These are phyloP conservation scores for Puccinia horiana DNA, from an alignment of 1,284 basidiomycete species.

Conservation along the genomic window DNA sequence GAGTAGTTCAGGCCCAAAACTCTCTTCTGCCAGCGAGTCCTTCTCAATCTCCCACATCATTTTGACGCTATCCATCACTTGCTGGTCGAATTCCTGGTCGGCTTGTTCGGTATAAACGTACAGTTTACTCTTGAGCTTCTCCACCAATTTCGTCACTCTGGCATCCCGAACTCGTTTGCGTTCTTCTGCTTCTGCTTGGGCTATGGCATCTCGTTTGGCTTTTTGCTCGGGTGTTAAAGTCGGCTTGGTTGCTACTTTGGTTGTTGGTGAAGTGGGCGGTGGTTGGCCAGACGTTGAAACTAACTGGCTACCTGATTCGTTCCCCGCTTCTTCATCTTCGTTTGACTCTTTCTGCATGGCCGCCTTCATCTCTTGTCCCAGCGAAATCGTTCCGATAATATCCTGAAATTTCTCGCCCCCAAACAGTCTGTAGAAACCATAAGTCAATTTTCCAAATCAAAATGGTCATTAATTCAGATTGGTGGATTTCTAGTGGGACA, in stretches of 20 bases:
- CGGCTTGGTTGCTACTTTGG: constrained; percentile 25
- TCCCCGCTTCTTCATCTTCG: constrained; percentile 66
- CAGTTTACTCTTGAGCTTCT: constrained; percentile 57
- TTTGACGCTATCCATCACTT: constrained; percentile 51
- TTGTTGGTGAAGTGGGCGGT: not conserved
- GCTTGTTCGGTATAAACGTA: constrained; percentile 55
- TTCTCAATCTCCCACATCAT: constrained; percentile 58
- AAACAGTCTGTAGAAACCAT: constrained; percentile 68
- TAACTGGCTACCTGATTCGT: constrained; percentile 34
- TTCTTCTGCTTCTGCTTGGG: constrained; percentile 54
- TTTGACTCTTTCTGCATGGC: constrained; percentile 90
- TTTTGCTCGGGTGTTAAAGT: constrained; percentile 51
- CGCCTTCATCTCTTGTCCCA: constrained; percentile 88
- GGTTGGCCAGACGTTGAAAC: constrained; percentile 29
- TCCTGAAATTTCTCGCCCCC: constrained; percentile 64
- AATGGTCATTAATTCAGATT: too few relatives aligned
- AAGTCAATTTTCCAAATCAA: not conserved
- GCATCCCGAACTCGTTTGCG: constrained; percentile 56
- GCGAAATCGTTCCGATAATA: constrained; percentile 62
- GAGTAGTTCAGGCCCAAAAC: constrained; percentile 87
- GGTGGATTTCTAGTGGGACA: not conserved
- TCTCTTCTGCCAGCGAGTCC: constrained; percentile 78
- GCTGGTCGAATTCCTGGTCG: constrained; percentile 33
- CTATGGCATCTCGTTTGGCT: constrained; percentile 57
- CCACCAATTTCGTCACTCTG: constrained; percentile 56